phyloP scores from a whole-genome alignment of 129 eudicot genomes.

The Flaveria sonorensis region DNA sequence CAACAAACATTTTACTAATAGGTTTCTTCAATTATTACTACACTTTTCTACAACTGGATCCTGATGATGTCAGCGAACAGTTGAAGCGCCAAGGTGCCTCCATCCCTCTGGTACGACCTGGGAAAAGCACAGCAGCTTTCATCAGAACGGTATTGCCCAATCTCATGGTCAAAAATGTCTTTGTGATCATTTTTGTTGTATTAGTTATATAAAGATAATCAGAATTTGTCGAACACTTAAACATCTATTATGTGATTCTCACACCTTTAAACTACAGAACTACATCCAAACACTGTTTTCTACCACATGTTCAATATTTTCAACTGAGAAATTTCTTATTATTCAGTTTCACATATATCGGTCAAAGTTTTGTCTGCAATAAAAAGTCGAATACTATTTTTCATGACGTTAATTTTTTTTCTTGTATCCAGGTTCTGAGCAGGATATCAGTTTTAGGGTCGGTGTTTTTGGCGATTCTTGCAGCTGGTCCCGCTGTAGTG shows the following conservation, averaged over 20 bases:
- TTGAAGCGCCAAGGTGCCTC: constrained; percentile 99
- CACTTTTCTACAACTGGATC: constrained; percentile 96
- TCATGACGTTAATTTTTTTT: constrained; percentile 2
- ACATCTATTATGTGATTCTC: no score
- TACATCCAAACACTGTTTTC: no score
- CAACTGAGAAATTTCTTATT: no score
- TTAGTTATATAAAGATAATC: no score
- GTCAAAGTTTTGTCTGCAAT: not conserved
- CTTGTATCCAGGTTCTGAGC: constrained; percentile 68
- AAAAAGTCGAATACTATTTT: not conserved
- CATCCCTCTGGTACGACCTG: constrained; percentile 96
- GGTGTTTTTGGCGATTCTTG: constrained; percentile 91
- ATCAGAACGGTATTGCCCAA: constrained; percentile 70
- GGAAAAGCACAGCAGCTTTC: constrained; percentile 87
- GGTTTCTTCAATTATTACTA: constrained; percentile 98
- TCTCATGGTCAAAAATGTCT: not conserved
- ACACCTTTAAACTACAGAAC: no score
- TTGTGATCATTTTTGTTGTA: not conserved
- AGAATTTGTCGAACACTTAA: no score
- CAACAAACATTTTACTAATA: constrained; percentile 81
- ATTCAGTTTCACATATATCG: no score
- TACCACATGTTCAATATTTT: no score
- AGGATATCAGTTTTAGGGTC: constrained; percentile 98
- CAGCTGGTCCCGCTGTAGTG: constrained; percentile 94
- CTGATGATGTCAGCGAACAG: constrained; percentile 98